Evolutionary conservation across 371 early-diverging fungal species (phyloP), one percentile per base, ranked within the genome.

Genomic region (Dentiscutata heterogama): DNA sequence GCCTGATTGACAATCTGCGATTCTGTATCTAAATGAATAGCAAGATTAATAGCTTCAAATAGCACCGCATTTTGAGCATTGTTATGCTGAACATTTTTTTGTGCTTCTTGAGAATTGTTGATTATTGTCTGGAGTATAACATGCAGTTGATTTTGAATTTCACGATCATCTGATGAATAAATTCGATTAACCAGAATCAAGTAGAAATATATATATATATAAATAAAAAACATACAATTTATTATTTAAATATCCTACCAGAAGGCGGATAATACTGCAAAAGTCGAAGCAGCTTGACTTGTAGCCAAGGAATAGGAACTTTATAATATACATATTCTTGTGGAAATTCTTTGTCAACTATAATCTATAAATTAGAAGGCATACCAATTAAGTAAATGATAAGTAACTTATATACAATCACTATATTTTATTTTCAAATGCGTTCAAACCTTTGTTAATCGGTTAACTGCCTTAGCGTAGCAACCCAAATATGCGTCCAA

Each of bases 301-400:
- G 98, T 54, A 99, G 90, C 99, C 99, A 99, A 67, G 99, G 99
- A 51, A 94, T 95, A 0, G 99, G 97, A 51, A 98, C 96, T 85
- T 96, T 96, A 89, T 99, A 99, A 89, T 99, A 99, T 27, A 96
- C 90, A 84, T 98, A 96, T 82, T 98, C 97, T 16, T 91, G 75
- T 5, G 94, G 88, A 85, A 91, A 96, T 64, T 96, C 97, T 72
- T 92, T 90, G 39, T 96, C 95, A 31, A 97, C 87, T n/a, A 97
- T 89, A 83, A 98, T 91, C 94, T 95, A 86, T 22, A 51, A 51
- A 22, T 42, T 16, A 16, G 22, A 11, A 60, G 14, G 18, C 18
- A 18, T 22, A n/a, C n/a, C 14, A n/a, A 58, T n/a, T 56, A n/a
- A n/a, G 58, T n/a, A 58, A 18, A 58, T 58, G 18, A 18, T 58